Evolutionary conservation across 2,329 filamentous ascomycete genomes (phyloP), one percentile per base, ranked within the genome.

Genomic region (Helotiales sp.): DNA sequence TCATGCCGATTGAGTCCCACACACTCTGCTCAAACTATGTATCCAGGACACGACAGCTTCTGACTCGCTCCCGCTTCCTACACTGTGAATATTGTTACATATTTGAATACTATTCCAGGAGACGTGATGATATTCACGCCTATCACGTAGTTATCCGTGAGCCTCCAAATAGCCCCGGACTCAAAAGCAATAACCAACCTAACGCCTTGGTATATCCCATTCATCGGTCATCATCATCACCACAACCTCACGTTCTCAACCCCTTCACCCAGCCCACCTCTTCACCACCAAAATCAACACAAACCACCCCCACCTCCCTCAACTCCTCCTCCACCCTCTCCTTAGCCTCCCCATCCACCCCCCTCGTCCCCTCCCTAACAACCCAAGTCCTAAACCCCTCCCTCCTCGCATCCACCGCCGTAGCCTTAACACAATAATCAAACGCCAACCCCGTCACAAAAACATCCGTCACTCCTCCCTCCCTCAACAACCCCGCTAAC

Each of bases 401-500:
- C 62, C 81, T 82, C 2, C 75, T 79, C 0, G 93, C 87, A 78
- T 97, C 90, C 51, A 91, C 74, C 0, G 93, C 93, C 15, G 92
- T 96, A 61, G 76, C 82, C 70, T 85, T 88, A 55, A 98, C 93
- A 72, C 95, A 99, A 72, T 90, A 96, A 73, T 98, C 95, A 17
- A 85, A 87, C 3, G 95, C 93, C 54, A 99, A 71, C 0, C 95
- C 95, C 1, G 91, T 91, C 22, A 95, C 84, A 71, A 87, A 97
- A 5, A 97, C 90, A 71, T 96, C 83, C 5, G 89, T 91, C 27
- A 96, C 77, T 0, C 75, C 77, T 15, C 76, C 76, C 2, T 77
- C 77, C 52, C 73, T 79, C 65, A 99, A 72, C 48, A 78, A 69
- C 1, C 69, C 75, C 1, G 80, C 81, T 25, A 98, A 76, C 13